Evolutionary conservation across 805 yeast genomes (phyloP), one percentile per base, ranked within the genome.

Genomic region (Wickerhamomyces chambardii): DNA sequence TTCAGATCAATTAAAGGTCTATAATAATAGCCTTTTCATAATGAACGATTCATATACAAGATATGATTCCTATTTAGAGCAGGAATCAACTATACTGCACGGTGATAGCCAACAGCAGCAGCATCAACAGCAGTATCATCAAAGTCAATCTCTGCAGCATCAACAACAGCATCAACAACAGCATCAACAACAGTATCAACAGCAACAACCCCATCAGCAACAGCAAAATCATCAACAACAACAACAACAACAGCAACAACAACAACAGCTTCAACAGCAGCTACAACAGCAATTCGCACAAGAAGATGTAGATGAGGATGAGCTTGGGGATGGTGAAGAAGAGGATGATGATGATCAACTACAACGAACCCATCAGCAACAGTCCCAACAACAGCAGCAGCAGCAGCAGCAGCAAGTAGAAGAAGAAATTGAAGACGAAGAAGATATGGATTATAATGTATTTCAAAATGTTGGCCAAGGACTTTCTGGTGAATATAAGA

Each of bases 381-480:
- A 32, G 18, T 32, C 15, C n/a, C 39, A 36, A 6, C 34, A 28
- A 14, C 17, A 25, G 3, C 40, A 32, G 18, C 33, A 17, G 15
- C 39, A 36, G 6, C 36, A 30, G 9, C 41, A 36, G 3, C 37
- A 34, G 12, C 48, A 36, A 24, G 44, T 40, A 15, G 52, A 51
- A n/a, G 56, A 45, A 10, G 60, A 45, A n/a, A n/a, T n/a, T n/a
- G 55, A 53, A 7, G 67, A 55, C 1, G 72, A 64, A 7, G 62
- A 58, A 18, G 44, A 44, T 29, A 42, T 49, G 48, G 73, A 71
- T 2, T 78, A 74, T 9, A 79, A 83, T 36, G 85, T 84, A 17
- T 85, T 85, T 50, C 69, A 74, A 41, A 92, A 92, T 56, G 97
- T 92, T 6, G 96, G 95, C 2, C 97, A 87, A 51, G 97, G 97